phyloP scores from a whole-genome alignment of 177 flowering plant species.

The Telopea speciosissima region DNA sequence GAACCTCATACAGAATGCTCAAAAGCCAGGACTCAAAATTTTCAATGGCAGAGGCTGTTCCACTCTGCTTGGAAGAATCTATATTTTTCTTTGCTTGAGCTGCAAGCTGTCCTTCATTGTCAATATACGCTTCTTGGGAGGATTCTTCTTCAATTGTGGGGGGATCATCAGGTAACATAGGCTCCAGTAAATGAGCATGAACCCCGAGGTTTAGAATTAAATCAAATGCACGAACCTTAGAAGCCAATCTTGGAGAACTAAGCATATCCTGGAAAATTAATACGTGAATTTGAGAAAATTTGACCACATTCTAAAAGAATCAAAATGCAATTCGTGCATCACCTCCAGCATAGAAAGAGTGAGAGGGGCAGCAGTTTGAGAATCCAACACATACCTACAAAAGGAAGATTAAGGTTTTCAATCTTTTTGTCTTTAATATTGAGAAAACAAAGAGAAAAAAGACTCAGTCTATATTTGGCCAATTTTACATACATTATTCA shows the following conservation, averaged over 20 bases:
- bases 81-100: constrained; percentile 29
- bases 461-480: background rate
- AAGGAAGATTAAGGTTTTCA: constrained; percentile 13
- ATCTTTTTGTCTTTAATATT: background rate
- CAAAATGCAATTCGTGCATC: constrained; percentile 22
- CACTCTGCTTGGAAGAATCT: constrained; percentile 34
- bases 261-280: constrained; percentile 79
- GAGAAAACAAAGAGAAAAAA: background rate
- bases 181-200: constrained; percentile 95
- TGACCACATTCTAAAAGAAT: constrained; percentile 3
- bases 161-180: constrained; percentile 52
- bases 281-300: constrained; percentile 11
- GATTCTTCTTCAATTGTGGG: constrained; percentile 74
- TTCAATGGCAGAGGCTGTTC: constrained; percentile 49
- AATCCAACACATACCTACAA: constrained; percentile 91
- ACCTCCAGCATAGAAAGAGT: constrained; percentile 95
- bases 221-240: constrained; percentile 88
- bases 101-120: constrained; percentile 37
- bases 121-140: constrained; percentile 51
- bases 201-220: constrained; percentile 91
- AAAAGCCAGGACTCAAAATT: constrained; percentile 88
- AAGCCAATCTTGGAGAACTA: constrained; percentile 51
- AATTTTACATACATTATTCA: background rate
- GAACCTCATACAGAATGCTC: constrained; percentile 76
- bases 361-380: constrained; percentile 89